Percentiles rank a stretch among this genome's conserved stretches.
phyloP scores from a whole-genome alignment of 1,284 basidiomycete genomes.

The Phellopilus nigrolimitatus region DNA sequence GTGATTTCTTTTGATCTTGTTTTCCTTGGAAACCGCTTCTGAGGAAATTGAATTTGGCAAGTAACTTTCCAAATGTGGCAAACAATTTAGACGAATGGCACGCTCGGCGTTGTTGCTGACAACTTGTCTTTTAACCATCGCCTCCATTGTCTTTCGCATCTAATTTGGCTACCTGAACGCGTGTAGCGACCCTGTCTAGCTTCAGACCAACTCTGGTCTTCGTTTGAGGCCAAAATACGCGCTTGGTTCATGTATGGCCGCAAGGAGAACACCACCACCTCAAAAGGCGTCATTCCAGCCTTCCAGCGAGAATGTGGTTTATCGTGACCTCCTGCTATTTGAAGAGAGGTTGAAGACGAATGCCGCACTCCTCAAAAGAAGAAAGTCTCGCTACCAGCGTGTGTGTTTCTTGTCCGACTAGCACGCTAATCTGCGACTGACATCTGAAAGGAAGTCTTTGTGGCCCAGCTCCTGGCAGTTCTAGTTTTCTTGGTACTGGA shows the following conservation, averaged over 20 bases:
- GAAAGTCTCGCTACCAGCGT: constrained; percentile 89
- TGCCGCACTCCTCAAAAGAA: constrained; percentile 72
- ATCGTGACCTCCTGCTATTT: constrained; percentile 87
- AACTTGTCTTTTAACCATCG: too few species aligned
- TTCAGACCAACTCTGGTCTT: background rate
- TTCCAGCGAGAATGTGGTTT: constrained; percentile 68
- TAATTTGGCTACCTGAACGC: too few species aligned
- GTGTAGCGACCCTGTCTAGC: background rate
- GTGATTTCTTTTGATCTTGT: too few species aligned
- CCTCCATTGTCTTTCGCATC: too few species aligned
- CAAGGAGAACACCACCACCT: constrained; percentile 37
- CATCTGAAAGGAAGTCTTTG: constrained; percentile 54
- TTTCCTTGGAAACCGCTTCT: too few species aligned
- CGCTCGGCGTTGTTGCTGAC: too few species aligned
- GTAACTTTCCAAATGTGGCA: too few species aligned
- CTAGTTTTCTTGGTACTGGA: constrained; percentile 72
- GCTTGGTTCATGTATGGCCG: constrained; percentile 25
- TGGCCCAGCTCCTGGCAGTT: constrained; percentile 60
- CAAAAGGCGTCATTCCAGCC: constrained; percentile 53
- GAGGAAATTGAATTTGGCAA: too few species aligned
- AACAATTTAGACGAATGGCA: too few species aligned
- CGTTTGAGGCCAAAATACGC: background rate
- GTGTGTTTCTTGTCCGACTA: constrained; percentile 31
- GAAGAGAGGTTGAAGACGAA: constrained; percentile 96
- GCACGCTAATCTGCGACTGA: constrained; percentile 4